These are phyloP conservation scores for Fraxinus greggii DNA, from an alignment of 305 asterid species.

Conservation along the genomic window DNA sequence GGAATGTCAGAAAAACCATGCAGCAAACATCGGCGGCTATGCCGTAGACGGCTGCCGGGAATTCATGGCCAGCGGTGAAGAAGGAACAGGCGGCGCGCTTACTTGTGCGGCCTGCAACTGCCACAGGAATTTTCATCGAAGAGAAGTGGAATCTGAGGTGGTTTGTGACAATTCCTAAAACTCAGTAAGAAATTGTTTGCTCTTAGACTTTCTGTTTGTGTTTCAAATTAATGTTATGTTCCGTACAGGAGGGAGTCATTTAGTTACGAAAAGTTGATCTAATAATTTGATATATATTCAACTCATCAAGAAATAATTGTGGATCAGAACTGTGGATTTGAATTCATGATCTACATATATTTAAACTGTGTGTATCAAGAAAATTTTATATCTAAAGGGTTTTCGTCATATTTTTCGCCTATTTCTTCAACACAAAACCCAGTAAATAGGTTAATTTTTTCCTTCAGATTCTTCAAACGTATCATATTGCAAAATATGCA, in stretches of 20 bases:
- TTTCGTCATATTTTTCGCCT: background rate
- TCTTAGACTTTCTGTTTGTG: background rate
- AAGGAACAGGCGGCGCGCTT: slow-evolving; percentile 56
- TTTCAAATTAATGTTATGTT: background rate
- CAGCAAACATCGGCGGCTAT: slow-evolving; percentile 76
- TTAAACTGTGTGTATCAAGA: background rate
- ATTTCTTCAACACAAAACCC: background rate
- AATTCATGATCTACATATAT: background rate
- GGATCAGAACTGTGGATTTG: background rate
- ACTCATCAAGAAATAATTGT: background rate
- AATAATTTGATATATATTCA: background rate
- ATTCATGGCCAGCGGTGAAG: slow-evolving; percentile 82
- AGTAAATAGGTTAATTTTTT: background rate
- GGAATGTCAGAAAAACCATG: slow-evolving; percentile 90
- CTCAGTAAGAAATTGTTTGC: background rate
- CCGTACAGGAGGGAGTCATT: background rate
- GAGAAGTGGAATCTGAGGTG: slow-evolving; percentile 58
- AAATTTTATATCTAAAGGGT: background rate
- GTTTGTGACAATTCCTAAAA: slow-evolving; percentile 45
- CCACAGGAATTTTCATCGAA: slow-evolving; percentile 80
- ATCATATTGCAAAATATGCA: background rate
- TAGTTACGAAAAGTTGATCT: background rate
- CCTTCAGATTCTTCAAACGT: background rate
- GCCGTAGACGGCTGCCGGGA: slow-evolving; percentile 95
- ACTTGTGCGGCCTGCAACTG: slow-evolving; percentile 90